phyloP scores from a whole-genome alignment of 257 asterid species.

The Salvia miltiorrhiza region DNA sequence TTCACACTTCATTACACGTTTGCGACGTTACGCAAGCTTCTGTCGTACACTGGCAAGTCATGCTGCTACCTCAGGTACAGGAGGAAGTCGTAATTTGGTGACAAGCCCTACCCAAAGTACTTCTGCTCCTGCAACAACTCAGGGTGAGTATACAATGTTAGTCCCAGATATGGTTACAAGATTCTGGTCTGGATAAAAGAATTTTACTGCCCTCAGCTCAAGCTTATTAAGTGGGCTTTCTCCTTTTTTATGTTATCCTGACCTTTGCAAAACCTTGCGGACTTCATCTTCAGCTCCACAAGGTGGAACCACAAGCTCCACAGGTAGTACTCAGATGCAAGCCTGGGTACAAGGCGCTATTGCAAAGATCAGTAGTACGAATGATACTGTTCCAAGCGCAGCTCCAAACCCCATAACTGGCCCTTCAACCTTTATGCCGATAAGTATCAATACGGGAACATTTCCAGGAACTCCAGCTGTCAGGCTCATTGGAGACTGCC shows the following conservation, averaged over 20 bases:
- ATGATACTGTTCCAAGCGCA: constrained; percentile 78
- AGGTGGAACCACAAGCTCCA: constrained; percentile 78
- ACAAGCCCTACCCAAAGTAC: constrained; percentile 85
- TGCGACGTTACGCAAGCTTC: constrained; percentile 99
- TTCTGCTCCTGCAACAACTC: constrained; percentile 64
- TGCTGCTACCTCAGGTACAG: constrained; percentile 91
- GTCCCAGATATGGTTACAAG: constrained; percentile 4
- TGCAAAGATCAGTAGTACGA: constrained; percentile 87
- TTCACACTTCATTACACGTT: constrained; percentile 93
- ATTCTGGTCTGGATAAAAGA: not conserved
- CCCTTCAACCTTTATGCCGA: constrained; percentile 85
- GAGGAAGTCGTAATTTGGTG: constrained; percentile 89
- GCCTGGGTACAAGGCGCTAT: constrained; percentile 99
- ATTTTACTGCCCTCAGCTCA: not conserved
- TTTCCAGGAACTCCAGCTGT: constrained; percentile 99
- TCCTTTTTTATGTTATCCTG: not conserved
- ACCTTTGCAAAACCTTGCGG: constrained; percentile 18
- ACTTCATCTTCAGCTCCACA: constrained; percentile 48
- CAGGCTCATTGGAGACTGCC: constrained; percentile 96
- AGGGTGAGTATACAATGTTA: constrained; percentile 48
- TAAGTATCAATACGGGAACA: constrained; percentile 96
- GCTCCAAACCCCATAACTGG: constrained; percentile 87
- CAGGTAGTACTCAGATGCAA: constrained; percentile 91
- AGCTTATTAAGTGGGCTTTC: not conserved
- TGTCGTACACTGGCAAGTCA: constrained; percentile 98